Base-by-base conservation (phyloP, 2,329 filamentous ascomycete species). In the Aspergillus quadrilineatus region DNA sequence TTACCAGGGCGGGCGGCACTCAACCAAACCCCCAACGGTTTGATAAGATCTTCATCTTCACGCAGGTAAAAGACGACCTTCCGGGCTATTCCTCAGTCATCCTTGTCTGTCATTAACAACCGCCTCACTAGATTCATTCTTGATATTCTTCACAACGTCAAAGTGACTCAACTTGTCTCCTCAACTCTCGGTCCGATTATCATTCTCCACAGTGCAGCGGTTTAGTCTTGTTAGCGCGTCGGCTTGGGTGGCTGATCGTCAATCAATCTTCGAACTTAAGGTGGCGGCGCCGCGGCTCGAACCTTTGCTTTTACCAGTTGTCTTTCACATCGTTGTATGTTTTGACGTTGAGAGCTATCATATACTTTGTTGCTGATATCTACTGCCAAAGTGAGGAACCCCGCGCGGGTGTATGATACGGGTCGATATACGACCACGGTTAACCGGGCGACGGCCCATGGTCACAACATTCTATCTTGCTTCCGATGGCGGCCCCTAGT, bases 401-500 rank as follows among this genome's bases (percentile, higher is more conserved):
- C 34, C 42, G 30, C 30, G 8, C 28, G 10, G 14, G 28, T 55
- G 15, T 50, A 45, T 55, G 37, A 43, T 22, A 49, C 45, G 30
- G 28, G 22, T 7, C 30, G 34, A 32, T 26, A 30, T 45, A 55
- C 39, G 47, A 50, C 53, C 12, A 15, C 43, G 46, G 34, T 22
- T 44, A 46, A 53, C 50, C 32, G 14, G 47, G 29, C 37, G n/a
- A 28, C 34, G 42, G 39, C 43, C 37, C 44, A 66, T 62, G 64
- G 59, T 64, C 55, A 55, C 57, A 49, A 37, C 57, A 44, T 53
- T 53, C 44, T 60, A 59, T 57, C 59, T 49, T 45, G 47, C 53
- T 46, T 60, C 62, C 47, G 15, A 68, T 68, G 64, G 61, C 63
- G 29, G 60, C 52, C 42, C 55, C 62, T 50, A 59, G 46, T 45